Evolutionary conservation across 768 basidiomycete species (phyloP), one percentile per base, ranked within the genome.

Genomic region (Mycena capillaripes): DNA sequence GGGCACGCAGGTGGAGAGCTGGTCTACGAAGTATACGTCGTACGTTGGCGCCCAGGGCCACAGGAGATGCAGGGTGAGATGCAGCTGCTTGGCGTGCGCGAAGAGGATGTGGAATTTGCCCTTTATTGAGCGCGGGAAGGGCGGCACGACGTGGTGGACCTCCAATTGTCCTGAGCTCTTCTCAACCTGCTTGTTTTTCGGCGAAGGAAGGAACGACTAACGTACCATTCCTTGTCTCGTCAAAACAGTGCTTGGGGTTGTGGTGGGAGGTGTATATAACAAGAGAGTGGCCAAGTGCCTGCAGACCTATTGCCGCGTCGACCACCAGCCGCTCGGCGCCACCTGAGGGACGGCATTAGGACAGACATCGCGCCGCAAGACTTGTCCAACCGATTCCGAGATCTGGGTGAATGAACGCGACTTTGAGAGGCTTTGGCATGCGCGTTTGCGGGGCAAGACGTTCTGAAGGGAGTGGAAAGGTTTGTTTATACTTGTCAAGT

Each of bases 261-360:
- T 98, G 97, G 78, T 98, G 91, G 0, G 96, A 97, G 0, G 98
- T 99, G 82, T 96, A 98, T 27, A 99, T 90, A 76, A 94, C 91
- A 21, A 99, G 93, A 0, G 86, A 82, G 78, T 99, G 97, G 0
- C 97, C 97, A 7, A 92, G 86, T 11, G 88, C 84, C 80, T 98
- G 95, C 16, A 99, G 84, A 10, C 96, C 95, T 0, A 97, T 86
- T 2, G 97, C 97, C 29, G 97, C 96, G 80, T 99, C 97, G 25
- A 98, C 97, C 7, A 99, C 93, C 8, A 98, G 89, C 29, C 97
- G 89, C 82, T 99, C 97, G 3, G 97, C 97, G 23, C 97, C 97
- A 75, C 97, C 97, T 98, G 77, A 29, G 72, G 61, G 25, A 69
- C 16, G 69, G 74, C 14, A 71, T 69, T 53, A 68, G 34, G 69